Evolutionary conservation across 2,329 filamentous ascomycete genomes (phyloP), one percentile per base, ranked within the genome.

Genomic region (Talaromyces sp.): DNA sequence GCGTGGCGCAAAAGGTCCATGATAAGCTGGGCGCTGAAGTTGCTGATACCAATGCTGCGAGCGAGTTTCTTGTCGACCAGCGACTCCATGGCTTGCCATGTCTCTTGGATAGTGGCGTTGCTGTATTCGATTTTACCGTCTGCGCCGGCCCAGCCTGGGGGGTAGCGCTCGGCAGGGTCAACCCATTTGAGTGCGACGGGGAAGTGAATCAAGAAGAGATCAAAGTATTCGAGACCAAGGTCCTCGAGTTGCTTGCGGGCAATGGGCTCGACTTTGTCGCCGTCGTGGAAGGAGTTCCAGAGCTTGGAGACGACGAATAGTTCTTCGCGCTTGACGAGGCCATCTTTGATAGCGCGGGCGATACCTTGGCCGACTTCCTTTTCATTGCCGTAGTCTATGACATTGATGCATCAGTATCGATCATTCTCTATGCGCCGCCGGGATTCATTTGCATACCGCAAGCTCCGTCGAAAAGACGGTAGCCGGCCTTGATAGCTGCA

Each of bases 281-380:
- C 83, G 71, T 93, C 89, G 82, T 96, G 91, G 85, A 92, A 96
- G 68, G 88, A 88, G 81, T 93, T 92, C 92, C 92, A 96, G 63
- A 96, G 88, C 83, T 96, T 96, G 78, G 89, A 92, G 67, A 93
- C 90, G 73, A 96, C 87, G 85, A 96, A 96, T 74, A 96, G 89
- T 25, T 96, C 91, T 77, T 90, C 86, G 64, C 91, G 88, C 82
- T 88, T 92, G 69, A 93, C 90, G 63, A 93, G 77, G 48, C 90
- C 89, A 9, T 95, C 91, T 73, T 88, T 84, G 78, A 95, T 91
- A 71, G 91, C 91, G 69, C 89, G 88, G 64, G 87, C 85, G 54
- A 93, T 83, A 70, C 91, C 91, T 74, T 92, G 80, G 64, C 90
- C 91, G 67, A 84, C 86, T 77, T 92, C 89, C 69, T 86, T 85